phyloP scores from a whole-genome alignment of 2,329 filamentous ascomycete species.

The Elsinoe ampelina region DNA sequence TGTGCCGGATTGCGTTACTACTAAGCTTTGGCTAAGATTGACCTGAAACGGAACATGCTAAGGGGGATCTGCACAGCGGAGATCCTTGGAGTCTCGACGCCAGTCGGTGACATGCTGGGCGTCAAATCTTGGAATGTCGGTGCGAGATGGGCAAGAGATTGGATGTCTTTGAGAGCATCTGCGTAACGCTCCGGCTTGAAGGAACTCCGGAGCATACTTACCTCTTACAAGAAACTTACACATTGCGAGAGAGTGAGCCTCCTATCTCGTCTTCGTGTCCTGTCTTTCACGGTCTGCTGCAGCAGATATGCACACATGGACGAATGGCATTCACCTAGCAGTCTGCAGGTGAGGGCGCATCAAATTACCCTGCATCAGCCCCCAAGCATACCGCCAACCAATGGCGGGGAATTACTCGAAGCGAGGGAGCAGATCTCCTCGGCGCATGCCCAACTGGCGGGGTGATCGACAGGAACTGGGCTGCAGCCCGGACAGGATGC shows the following conservation, averaged over 20 bases:
- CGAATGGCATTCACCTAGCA: too few relatives aligned
- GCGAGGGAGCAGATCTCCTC: not conserved
- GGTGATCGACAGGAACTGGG: slow-evolving; percentile 1
- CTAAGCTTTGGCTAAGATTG: not conserved
- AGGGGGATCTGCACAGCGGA: not conserved
- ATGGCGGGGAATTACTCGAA: too few relatives aligned
- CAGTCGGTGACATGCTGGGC: not conserved
- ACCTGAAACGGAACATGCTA: not conserved
- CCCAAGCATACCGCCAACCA: too few relatives aligned
- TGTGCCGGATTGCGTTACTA: not conserved
- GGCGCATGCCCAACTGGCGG: not conserved
- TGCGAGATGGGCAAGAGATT: not conserved
- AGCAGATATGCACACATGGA: too few relatives aligned
- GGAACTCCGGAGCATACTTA: too few relatives aligned
- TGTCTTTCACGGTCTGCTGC: too few relatives aligned
- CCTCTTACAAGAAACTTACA: too few relatives aligned
- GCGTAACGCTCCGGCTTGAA: not conserved
- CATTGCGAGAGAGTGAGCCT: too few relatives aligned
- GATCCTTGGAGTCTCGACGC: not conserved
- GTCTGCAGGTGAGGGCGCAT: too few relatives aligned
- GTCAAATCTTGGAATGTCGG: not conserved
- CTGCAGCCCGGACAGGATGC: slow-evolving; percentile 5
- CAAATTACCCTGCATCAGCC: too few relatives aligned
- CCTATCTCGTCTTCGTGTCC: too few relatives aligned
- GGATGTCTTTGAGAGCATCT: not conserved